Evolutionary conservation across 2,329 filamentous ascomycete genomes (phyloP).

Genomic region (Fusarium udum): DNA sequence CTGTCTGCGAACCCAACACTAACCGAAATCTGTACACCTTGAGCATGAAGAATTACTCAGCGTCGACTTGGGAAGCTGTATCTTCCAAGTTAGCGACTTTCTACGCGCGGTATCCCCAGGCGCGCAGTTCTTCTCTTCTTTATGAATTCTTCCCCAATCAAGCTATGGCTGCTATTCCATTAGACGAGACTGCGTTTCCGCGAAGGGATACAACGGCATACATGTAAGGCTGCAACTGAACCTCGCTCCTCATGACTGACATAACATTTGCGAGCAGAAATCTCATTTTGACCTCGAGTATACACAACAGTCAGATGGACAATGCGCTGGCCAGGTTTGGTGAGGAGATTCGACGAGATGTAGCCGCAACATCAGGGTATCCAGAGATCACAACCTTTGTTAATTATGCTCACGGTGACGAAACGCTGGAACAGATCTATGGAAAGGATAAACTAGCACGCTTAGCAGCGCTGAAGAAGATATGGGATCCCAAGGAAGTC

Average conservation of each 20-base stretch:
- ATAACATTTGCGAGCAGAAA: fast-evolving
- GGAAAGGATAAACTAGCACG: not conserved
- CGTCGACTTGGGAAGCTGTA: not conserved
- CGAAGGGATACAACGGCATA: not conserved
- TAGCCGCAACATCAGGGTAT: not conserved
- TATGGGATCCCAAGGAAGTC: not conserved
- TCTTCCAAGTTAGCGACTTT: not conserved
- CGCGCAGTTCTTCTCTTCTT: not conserved
- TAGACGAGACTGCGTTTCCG: not conserved
- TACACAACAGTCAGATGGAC: not conserved
- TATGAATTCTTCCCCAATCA: not conserved
- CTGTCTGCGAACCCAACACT: not conserved
- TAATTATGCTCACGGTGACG: not conserved
- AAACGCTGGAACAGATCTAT: not conserved
- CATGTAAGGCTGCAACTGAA: not conserved
- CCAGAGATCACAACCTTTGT: not conserved
- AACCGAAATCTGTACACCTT: not conserved
- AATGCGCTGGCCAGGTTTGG: not conserved
- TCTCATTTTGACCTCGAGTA: not conserved
- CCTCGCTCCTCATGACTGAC: fast-evolving
- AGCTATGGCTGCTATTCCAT: not conserved
- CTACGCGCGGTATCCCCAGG: not conserved
- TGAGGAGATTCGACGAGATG: not conserved
- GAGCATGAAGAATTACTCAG: not conserved
- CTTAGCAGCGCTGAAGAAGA: not conserved